A percentile compares a stretch with the other conserved stretches of the same genome.
Evolutionary conservation across 306 rosid genomes (phyloP).

Genomic region (Morella rubra): DNA sequence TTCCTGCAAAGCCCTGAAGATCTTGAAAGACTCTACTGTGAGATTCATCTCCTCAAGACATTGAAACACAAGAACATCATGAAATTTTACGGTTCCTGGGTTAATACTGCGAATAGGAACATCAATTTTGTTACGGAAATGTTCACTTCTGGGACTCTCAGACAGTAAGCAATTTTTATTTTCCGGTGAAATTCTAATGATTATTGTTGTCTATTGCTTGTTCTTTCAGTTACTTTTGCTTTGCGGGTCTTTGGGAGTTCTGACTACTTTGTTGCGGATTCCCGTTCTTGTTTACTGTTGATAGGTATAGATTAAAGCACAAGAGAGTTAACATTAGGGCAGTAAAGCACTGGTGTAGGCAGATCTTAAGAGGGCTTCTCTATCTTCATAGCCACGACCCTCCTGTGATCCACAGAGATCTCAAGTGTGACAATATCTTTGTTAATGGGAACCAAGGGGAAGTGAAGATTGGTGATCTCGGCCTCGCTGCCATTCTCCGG

Average conservation of each 20-base stretch:
- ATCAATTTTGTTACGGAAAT: conserved; percentile 93
- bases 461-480: conserved; percentile 96
- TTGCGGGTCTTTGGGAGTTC: conserved; percentile 30
- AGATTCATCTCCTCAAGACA: conserved; percentile 89
- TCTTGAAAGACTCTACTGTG: conserved; percentile 93
- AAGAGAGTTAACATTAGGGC: conserved; percentile 79
- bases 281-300: neutral
- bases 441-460: conserved; percentile 96
- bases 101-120: conserved; percentile 80
- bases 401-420: conserved; percentile 97
- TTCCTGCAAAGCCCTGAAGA: conserved; percentile 90
- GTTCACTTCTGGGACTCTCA: conserved; percentile 95
- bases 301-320: conserved; percentile 85
- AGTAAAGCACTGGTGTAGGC: conserved; percentile 95
- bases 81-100: conserved; percentile 94
- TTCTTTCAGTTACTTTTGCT: conserved; percentile 6
- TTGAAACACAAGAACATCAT: conserved; percentile 83
- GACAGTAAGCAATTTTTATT: conserved; percentile 61
- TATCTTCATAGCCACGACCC: conserved; percentile 93
- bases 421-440: conserved; percentile 92
- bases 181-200: neutral
- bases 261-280: conserved; percentile 14
- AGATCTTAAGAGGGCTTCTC: conserved; percentile 83
- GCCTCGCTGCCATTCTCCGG: conserved; percentile 81
- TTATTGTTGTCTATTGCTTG: neutral